Evolutionary conservation across 2,329 filamentous ascomycete genomes (phyloP).

Genomic region (Trichoderma sp.): DNA sequence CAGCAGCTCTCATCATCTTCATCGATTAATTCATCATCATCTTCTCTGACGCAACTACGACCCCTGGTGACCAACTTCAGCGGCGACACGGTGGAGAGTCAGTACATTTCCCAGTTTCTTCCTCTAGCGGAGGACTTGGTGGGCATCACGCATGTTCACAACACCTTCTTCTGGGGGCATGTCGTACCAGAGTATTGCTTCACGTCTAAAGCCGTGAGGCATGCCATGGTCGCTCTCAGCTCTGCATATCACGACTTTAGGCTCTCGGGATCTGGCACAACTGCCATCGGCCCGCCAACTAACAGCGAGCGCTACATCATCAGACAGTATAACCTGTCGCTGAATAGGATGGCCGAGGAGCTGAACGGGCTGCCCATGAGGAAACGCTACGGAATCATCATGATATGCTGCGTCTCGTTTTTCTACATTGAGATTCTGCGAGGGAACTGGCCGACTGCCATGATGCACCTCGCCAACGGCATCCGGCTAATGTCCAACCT

Average conservation of each 20-base stretch:
- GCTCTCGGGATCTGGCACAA: conserved; percentile 10
- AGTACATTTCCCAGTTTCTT: conserved; percentile 40
- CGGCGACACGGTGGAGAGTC: conserved; percentile 37
- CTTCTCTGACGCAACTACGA: conserved; percentile 26
- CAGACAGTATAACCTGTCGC: conserved; percentile 42
- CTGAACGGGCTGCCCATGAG: conserved; percentile 16
- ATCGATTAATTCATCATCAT: not conserved
- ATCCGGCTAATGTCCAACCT: conserved; percentile 35
- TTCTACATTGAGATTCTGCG: conserved; percentile 36
- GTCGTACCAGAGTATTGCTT: conserved; percentile 35
- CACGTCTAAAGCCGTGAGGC: conserved; percentile 34
- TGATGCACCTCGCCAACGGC: conserved; percentile 35
- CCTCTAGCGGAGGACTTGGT: conserved; percentile 33
- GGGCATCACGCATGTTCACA: conserved; percentile 32
- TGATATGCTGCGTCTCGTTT: conserved; percentile 37
- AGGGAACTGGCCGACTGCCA: conserved; percentile 29
- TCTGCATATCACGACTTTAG: conserved; percentile 34
- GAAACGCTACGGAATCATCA: conserved; percentile 29
- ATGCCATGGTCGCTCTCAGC: conserved; percentile 39
- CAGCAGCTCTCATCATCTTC: conserved; percentile 18
- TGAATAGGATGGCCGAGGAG: conserved; percentile 34
- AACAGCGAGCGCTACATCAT: conserved; percentile 41
- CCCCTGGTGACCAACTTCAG: conserved; percentile 40
- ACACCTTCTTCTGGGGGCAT: conserved; percentile 34
- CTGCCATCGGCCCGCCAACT: conserved; percentile 26